phyloP scores from a whole-genome alignment of 2,329 filamentous ascomycete species.

The Colletotrichum neosansevieriae region DNA sequence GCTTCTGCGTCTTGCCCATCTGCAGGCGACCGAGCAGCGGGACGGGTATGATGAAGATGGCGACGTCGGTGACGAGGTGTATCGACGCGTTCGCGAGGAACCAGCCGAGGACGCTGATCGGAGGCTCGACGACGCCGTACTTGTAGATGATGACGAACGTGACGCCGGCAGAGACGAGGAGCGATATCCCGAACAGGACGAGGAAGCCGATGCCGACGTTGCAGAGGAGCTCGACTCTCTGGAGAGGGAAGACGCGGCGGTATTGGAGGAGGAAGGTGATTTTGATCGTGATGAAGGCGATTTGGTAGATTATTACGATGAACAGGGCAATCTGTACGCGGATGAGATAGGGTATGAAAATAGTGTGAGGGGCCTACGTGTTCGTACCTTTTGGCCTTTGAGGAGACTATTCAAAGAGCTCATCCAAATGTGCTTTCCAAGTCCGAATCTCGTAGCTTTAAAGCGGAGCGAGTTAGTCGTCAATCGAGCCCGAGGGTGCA shows the following conservation, averaged over 20 bases:
- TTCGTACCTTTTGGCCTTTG: constrained; percentile 27
- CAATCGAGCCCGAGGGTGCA: neutral
- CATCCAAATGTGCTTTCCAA: constrained; percentile 39
- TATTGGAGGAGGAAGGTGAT: constrained; percentile 53
- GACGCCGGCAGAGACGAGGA: constrained; percentile 18
- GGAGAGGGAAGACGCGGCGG: constrained; percentile 47
- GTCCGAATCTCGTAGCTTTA: constrained; percentile 38
- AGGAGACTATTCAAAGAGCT: neutral
- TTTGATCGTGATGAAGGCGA: constrained; percentile 48
- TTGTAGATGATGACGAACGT: constrained; percentile 4
- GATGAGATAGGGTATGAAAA: constrained; percentile 19
- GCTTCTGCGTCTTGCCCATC: constrained; percentile 32
- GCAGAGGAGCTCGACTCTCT: constrained; percentile 33
- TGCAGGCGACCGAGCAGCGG: constrained; percentile 31
- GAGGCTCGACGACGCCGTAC: neutral
- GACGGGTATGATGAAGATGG: constrained; percentile 40
- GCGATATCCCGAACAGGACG: constrained; percentile 31
- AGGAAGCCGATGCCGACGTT: constrained; percentile 38
- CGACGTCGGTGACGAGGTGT: constrained; percentile 39
- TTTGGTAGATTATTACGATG: constrained; percentile 48
- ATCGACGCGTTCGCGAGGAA: constrained; percentile 34
- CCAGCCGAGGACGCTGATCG: constrained; percentile 34
- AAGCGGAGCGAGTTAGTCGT: neutral
- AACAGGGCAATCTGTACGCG: constrained; percentile 43
- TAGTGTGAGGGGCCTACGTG: neutral